Evolutionary conservation across 2,329 filamentous ascomycete species (phyloP), one percentile per base, ranked within the genome.

Genomic region (Phoma sp.): DNA sequence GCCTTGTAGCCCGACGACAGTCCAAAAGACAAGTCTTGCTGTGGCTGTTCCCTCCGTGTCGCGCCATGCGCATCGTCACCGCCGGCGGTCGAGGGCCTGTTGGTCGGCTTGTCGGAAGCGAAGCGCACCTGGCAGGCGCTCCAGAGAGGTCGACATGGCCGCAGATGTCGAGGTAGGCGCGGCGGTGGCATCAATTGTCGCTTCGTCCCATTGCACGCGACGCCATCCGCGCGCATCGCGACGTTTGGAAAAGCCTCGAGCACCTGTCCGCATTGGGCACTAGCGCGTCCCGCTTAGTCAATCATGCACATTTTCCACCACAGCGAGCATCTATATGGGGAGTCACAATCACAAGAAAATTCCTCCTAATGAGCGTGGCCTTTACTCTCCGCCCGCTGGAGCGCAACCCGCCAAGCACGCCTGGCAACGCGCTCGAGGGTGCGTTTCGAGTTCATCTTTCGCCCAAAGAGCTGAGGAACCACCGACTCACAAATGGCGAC

Each of bases 371-470:
- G 65, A 65, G 61, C 29, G 61, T 61, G 29, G 53, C 60, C 14
- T 85, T 84, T 60, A 82, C 81, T 12, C 78, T 84, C 56, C 81
- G 84, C 47, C 82, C 83, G n/a, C 68, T 82, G 45, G 65, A 72
- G 57, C 77, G 80, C 43, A 80, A 78, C 46, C 77, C 79, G 51
- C 71, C 75, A 7, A 75, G 74, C 56, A 77, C 79, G 38, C 71
- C 75, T 4, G 73, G 74, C 60, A 75, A 75, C 57, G 78, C 81
- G 18, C 72, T 83, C 21, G 83, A 82, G 64, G 83, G 84, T 64
- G 80, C 82, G 3, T 87, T 87, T 64, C 79, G 84, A n/a, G 75
- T 87, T 30, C 81, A 84, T 61, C 71, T 87, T 9, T 80, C 84
- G 1, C 77, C 79, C 7, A 81, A 83, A 29, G 83, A 84, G 21